Conservation (phyloP, 345 rosid genomes). For the Pseudoturritis turrita region DNA sequence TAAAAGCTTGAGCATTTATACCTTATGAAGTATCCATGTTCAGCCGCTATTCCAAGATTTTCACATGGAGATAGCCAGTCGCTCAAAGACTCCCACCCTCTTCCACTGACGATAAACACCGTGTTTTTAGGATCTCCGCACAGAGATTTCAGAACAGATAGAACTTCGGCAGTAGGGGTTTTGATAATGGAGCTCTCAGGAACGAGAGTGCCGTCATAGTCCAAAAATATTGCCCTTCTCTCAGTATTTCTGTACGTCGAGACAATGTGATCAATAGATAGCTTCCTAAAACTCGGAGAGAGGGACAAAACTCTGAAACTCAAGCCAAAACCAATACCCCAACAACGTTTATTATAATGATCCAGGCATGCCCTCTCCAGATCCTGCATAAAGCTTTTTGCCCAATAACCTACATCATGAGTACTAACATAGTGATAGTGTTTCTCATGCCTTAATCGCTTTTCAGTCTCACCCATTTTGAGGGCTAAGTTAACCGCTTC, state of each 20-base stretch:
- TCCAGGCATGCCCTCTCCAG: conserved; percentile 66
- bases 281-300: conserved; percentile 65
- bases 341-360: conserved; percentile 70
- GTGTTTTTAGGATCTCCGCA: conserved; percentile 66
- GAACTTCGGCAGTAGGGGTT: conserved; percentile 54
- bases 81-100: conserved; percentile 54
- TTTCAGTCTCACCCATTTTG: conserved; percentile 57
- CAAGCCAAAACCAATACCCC: conserved; percentile 77
- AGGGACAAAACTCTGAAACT: conserved; percentile 68
- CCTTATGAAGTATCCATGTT: conserved; percentile 75
- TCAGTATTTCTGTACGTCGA: conserved; percentile 51
- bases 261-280: conserved; percentile 55
- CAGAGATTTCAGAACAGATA: conserved; percentile 49
- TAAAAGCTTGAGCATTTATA: conserved; percentile 6
- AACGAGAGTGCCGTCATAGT: conserved; percentile 73
- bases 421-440: conserved; percentile 70
- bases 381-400: conserved; percentile 66
- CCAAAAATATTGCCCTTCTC: conserved; percentile 74
- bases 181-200: conserved; percentile 56
- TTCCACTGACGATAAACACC: conserved; percentile 69
- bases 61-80: conserved; percentile 73
- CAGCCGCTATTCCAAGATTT: conserved; percentile 81
- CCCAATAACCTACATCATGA: conserved; percentile 79
- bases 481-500: conserved; percentile 56
- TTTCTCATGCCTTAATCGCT: conserved; percentile 69